Percentiles rank a stretch among this genome's conserved stretches.
Evolutionary conservation across 176 grass and related monocot species (phyloP).

Genomic region (Oryza brachyantha): DNA sequence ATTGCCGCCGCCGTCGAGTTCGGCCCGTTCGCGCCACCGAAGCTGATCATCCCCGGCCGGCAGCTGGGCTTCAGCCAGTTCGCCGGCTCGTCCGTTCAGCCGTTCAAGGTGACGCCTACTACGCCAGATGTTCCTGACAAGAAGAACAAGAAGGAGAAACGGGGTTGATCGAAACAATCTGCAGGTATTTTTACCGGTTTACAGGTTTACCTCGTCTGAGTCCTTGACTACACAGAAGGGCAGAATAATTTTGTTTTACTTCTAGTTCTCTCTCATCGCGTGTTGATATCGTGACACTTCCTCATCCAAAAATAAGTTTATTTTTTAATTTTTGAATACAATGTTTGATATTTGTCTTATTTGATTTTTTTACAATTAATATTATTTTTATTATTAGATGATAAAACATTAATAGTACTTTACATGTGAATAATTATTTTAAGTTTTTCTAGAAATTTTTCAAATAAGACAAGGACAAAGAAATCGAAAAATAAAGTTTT

Average conservation of each 20-base stretch:
- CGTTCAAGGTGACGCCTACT: slow-evolving; percentile 33
- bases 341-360: no score
- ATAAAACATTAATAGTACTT: no score
- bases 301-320: no score
- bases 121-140: neutral
- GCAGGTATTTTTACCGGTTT: neutral
- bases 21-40: slow-evolving; percentile 40
- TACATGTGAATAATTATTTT: no score
- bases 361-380: no score
- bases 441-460: no score
- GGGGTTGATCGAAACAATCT: neutral
- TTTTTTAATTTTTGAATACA: no score
- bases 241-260: neutral
- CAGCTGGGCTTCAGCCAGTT: slow-evolving; percentile 45
- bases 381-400: no score
- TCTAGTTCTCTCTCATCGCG: neutral
- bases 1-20: neutral
- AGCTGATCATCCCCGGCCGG: slow-evolving; percentile 24
- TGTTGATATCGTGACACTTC: no score
- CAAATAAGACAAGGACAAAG: no score
- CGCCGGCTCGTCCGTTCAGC: slow-evolving; percentile 21
- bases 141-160: slow-evolving; percentile 33
- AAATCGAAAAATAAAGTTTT: no score
- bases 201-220: neutral
- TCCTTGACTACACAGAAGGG: neutral